Base-by-base conservation (phyloP, 257 asterid species). In the Gentiana macrophylla region DNA sequence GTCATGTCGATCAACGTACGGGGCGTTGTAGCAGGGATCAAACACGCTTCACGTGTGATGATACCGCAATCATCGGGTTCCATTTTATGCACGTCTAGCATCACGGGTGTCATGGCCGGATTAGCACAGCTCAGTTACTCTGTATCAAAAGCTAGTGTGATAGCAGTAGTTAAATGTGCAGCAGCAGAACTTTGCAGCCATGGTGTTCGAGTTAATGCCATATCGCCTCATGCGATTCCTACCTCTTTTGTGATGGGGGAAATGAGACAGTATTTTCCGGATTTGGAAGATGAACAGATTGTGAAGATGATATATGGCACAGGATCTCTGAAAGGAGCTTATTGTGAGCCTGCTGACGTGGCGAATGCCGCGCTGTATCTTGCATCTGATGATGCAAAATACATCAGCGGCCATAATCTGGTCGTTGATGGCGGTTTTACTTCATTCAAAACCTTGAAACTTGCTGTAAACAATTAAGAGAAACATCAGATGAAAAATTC, bases 41-140 rank as follows among this genome's bases (percentile, higher is more conserved):
- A 87, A 80, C 98, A 91, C 55, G 96, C 83, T 1, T 76, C 98
- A 12, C 83, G 98, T 2, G 95, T 81, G 43, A 89, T 84, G 98
- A 84, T 91, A 78, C 94, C 86, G 4, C 65, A 75, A 37, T 54
- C 61, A 37, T 37, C 66, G 2, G 98, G 96, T 33, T 80, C 76
- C 37, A 87, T 87, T 54, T 55, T 91, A 34, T 91, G 96, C 86
- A 91, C 98, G 0, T 87, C 84, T 32, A 87, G 97, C 12, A 74
- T 87, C 35, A 85, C 97, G 0, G 97, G 97, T 1, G 4, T 91
- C 1, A 61, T 87, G 55, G 98, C 86, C 0, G 98, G 96, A 1
- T 50, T 87, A 12, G 85, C 95, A 0, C 98, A 87, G 47, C 95
- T 74, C 55, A 71, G 90, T 0, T 91, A 91, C 37, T 80, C 97